Evolutionary conservation across 2,329 filamentous ascomycete genomes (phyloP).

Genomic region (Aspergillus sergii): DNA sequence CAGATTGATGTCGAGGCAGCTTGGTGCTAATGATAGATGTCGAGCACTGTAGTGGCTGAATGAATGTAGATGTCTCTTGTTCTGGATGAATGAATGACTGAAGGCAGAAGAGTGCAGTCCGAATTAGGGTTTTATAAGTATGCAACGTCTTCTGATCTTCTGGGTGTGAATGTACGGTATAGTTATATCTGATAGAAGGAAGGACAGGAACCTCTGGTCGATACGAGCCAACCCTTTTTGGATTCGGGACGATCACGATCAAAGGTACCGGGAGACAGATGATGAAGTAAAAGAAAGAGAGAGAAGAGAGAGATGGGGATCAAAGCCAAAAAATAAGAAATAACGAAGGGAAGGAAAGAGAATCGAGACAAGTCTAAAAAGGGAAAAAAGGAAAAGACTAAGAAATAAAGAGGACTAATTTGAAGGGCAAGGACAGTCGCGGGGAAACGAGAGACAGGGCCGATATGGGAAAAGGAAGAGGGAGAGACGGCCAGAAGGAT

Average conservation of each 20-base stretch:
- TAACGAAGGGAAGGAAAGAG: slow-evolving; percentile 28
- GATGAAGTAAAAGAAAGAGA: slow-evolving; percentile 20
- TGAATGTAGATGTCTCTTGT: slow-evolving; percentile 33
- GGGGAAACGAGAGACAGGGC: slow-evolving; percentile 39
- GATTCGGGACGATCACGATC: slow-evolving; percentile 22
- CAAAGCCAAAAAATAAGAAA: slow-evolving; percentile 21
- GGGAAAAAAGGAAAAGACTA: slow-evolving; percentile 27
- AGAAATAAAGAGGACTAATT: slow-evolving; percentile 34
- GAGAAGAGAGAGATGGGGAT: slow-evolving; percentile 30
- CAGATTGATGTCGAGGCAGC: slow-evolving; percentile 1
- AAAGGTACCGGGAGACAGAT: slow-evolving; percentile 29
- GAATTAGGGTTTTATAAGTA: not conserved
- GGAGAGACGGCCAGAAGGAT: slow-evolving; percentile 27
- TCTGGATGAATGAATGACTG: slow-evolving; percentile 39
- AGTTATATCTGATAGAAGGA: slow-evolving; percentile 35
- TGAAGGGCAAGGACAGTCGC: slow-evolving; percentile 29
- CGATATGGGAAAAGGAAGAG: slow-evolving; percentile 30
- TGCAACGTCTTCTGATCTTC: slow-evolving; percentile 9
- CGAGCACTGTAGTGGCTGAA: slow-evolving; percentile 13
- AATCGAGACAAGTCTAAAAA: slow-evolving; percentile 33
- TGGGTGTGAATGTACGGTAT: slow-evolving; percentile 3
- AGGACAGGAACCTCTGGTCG: slow-evolving; percentile 37
- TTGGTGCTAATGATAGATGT: slow-evolving; percentile 1
- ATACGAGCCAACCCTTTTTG: slow-evolving; percentile 24
- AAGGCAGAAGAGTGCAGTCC: slow-evolving; percentile 27